Base-by-base conservation (phyloP, 192 early-diverging fungal species). In the Entomortierella chlamydospora region DNA sequence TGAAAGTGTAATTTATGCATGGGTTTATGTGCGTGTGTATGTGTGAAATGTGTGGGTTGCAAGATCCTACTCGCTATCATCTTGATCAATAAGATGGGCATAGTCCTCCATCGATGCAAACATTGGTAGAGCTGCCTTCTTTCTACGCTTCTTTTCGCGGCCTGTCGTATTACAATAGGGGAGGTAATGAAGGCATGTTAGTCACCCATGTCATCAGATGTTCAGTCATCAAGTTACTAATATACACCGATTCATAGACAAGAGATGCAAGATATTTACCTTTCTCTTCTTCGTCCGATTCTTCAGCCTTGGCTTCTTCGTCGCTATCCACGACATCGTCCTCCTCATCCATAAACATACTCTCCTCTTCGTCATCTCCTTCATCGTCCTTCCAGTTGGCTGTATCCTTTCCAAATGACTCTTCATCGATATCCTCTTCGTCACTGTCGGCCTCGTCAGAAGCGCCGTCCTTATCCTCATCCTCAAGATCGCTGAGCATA, bases 21-120 rank as follows among this genome's bases (percentile, higher is more conserved):
- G n/a, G 34, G 34, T 37, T 51, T 20, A 33, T 30, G 8, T 31
- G 18, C 30, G 4, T 37, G 34, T 37, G 34, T 37, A 10, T 37
- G 34, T 37, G 10, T 37, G 34, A 37, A 47, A 47, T 47, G 15
- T 20, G 15, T 47, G 45, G 15, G 4, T 47, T 20, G 20, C 15
- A 17, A 20, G 20, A 47, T 30, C 56, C 34, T 78, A 78, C 57
- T 78, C 74, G 67, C 67, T 70, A 45, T 78, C 74, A 25, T 70
- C 74, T 37, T 78, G 74, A 6, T 78, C 74, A 50, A 78, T 69
- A 25, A 78, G 74, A 49, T 78, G 74, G 6, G 89, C 90, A 81
- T 92, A 92, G 55, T 92, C 91, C 57, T 92, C 91, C 70, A 87
- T 87, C n/a, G 89, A 88, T 25, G 85, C 91, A 72, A 92, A 90